Percentiles rank a stretch among this genome's conserved stretches.
Evolutionary conservation across 305 asterid species (phyloP).

Genomic region (Solanum hybrid): DNA sequence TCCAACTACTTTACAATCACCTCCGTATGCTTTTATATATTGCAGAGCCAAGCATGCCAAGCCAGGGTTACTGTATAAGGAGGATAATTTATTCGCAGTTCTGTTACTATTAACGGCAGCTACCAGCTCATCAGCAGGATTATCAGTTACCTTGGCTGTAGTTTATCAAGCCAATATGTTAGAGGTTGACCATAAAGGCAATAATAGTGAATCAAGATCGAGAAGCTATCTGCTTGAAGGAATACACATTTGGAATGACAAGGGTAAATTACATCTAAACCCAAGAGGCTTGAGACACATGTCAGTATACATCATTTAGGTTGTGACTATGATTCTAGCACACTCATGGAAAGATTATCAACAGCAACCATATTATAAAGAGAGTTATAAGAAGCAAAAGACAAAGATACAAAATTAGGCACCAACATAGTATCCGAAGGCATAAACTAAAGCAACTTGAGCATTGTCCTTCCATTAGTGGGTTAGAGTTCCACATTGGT

Average conservation of each 20-base stretch:
- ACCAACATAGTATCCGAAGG: neutral
- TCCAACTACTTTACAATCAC: constrained; percentile 68
- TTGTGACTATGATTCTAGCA: neutral
- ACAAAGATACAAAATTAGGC: neutral
- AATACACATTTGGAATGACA: neutral
- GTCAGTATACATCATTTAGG: neutral
- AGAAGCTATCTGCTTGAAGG: neutral
- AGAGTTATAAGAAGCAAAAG: neutral
- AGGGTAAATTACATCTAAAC: neutral
- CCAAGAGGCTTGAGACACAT: neutral
- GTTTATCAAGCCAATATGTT: constrained; percentile 8
- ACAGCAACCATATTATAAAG: neutral
- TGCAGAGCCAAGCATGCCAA: constrained; percentile 86
- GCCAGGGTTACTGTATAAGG: constrained; percentile 69
- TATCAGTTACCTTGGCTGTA: constrained; percentile 66
- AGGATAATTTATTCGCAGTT: constrained; percentile 52
- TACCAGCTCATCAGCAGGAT: constrained; percentile 78
- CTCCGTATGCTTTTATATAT: constrained; percentile 74
- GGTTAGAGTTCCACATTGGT: neutral
- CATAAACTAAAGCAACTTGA: neutral
- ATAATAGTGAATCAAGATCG: neutral
- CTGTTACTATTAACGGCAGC: constrained; percentile 47
- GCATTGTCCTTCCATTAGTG: neutral
- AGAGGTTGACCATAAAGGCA: neutral
- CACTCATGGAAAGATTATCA: neutral